phyloP scores from a whole-genome alignment of 2,329 filamentous ascomycete genomes.

The Trichoderma polysporum region DNA sequence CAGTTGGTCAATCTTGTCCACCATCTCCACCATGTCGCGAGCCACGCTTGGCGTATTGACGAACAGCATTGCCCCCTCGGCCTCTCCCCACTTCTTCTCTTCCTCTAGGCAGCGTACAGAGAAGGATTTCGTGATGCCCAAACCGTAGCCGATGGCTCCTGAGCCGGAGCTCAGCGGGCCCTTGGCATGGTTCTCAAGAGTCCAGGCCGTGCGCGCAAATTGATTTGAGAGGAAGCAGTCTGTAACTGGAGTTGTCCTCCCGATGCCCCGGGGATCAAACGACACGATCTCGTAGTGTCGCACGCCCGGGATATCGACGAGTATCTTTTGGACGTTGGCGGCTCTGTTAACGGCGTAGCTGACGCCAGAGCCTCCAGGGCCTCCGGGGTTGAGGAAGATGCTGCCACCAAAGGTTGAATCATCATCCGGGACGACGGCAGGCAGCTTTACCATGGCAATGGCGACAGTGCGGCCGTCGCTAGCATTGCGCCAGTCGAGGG shows the following conservation, averaged over 20 bases:
- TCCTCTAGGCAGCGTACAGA: slow-evolving; percentile 31
- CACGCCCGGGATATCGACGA: slow-evolving; percentile 28
- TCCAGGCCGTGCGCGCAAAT: slow-evolving; percentile 30
- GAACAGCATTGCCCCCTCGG: slow-evolving; percentile 33
- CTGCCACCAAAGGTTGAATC: slow-evolving; percentile 42
- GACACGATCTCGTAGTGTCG: slow-evolving; percentile 42
- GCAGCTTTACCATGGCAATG: slow-evolving; percentile 42
- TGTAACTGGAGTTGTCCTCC: slow-evolving; percentile 36
- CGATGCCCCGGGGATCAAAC: slow-evolving; percentile 45
- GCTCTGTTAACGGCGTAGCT: slow-evolving; percentile 23
- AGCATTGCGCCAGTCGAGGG: slow-evolving; percentile 41
- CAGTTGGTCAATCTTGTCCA: slow-evolving; percentile 39
- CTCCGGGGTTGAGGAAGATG: slow-evolving; percentile 45
- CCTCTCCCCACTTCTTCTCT: slow-evolving; percentile 20
- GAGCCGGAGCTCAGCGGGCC: slow-evolving; percentile 27
- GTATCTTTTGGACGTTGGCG: slow-evolving; percentile 26
- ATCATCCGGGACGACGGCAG: slow-evolving; percentile 37
- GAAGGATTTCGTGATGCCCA: slow-evolving; percentile 28
- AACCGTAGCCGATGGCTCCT: not conserved
- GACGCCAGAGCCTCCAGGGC: slow-evolving; percentile 44
- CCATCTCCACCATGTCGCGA: slow-evolving; percentile 44
- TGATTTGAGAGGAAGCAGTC: slow-evolving; percentile 38
- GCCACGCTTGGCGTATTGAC: slow-evolving; percentile 41
- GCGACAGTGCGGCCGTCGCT: slow-evolving; percentile 31
- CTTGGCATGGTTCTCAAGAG: slow-evolving; percentile 32